A percentile compares a stretch with the other conserved stretches of the same genome.
These are phyloP conservation scores for Dimocarpus longan DNA, from an alignment of 345 rosid species.

Conservation along the genomic window DNA sequence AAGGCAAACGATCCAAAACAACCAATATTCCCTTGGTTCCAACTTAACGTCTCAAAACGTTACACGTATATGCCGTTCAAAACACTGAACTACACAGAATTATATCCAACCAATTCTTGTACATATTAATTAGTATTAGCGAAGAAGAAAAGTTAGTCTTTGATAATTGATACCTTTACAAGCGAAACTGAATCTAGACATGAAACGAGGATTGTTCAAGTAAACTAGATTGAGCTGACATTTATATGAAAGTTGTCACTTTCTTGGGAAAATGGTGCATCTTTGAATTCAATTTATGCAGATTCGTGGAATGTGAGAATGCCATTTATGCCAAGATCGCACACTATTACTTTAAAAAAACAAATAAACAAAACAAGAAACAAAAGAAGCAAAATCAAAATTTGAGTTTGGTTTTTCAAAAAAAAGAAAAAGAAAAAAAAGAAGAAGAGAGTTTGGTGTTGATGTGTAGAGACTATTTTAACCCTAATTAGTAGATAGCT, in stretches of 20 bases:
- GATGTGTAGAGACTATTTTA: background rate
- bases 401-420: too few relatives aligned
- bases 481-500: background rate
- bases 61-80: background rate
- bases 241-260: background rate
- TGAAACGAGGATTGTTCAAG: constrained; percentile 17
- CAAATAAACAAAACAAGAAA: background rate
- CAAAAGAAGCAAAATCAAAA: too few relatives aligned
- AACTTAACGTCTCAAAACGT: background rate
- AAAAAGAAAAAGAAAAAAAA: too few relatives aligned
- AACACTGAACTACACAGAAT: background rate
- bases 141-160: constrained; percentile 13
- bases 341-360: background rate
- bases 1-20: background rate
- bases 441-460: background rate
- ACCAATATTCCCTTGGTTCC: background rate
- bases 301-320: constrained; percentile 22
- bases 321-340: background rate
- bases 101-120: background rate
- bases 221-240: background rate
- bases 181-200: constrained; percentile 18
- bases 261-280: background rate
- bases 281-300: constrained; percentile 30
- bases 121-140: background rate
- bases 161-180: background rate